Evolutionary conservation across 345 rosid species (phyloP), one percentile per base, ranked within the genome.

Genomic region (Eucalyptus sp.): DNA sequence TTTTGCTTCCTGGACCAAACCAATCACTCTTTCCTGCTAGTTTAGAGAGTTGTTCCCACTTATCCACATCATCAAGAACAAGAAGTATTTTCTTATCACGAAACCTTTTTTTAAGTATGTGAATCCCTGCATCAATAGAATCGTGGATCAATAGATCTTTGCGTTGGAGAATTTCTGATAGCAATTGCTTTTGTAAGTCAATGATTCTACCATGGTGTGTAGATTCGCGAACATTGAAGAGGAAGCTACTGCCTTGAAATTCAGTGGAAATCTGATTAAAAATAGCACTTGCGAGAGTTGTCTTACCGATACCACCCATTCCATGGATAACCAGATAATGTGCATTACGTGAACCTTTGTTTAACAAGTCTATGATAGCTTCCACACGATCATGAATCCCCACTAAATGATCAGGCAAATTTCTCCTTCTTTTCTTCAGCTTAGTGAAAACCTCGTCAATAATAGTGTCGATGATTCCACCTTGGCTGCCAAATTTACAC

Each of bases 101-200:
- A 60, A 60, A 27, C 71, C 71, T 64, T 64, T 64, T 15, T 14
- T 31, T 64, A 29, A 64, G 31, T 13, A 64, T 64, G 33, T 64
- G 31, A 64, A 64, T 64, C 37, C 71, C 18, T 0, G 31, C 18
- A 27, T 60, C 68, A 29, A 13, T 2, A 2, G 37, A 29, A 64
- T 64, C 7, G 37, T 64, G 71, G 5, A 29, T 64, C 10, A 4
- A 0, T 14, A 29, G 10, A n/a, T 31, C 31, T 13, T 0, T 29
- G 5, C 5, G 10, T 13, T 64, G 37, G 71, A 29, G 37, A 64
- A 64, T 29, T 29, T 64, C 18, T 64, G 5, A 64, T 29, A 64
- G n/a, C 5, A 64, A 64, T 14, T 64, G 37, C 13, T 64, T 64
- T 64, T 64, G 71, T 29, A 29, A 64, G 18, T n/a, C 37, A 64